Base-by-base conservation (phyloP, 208 protist species). In the Plasmodiophora brassicae region DNA sequence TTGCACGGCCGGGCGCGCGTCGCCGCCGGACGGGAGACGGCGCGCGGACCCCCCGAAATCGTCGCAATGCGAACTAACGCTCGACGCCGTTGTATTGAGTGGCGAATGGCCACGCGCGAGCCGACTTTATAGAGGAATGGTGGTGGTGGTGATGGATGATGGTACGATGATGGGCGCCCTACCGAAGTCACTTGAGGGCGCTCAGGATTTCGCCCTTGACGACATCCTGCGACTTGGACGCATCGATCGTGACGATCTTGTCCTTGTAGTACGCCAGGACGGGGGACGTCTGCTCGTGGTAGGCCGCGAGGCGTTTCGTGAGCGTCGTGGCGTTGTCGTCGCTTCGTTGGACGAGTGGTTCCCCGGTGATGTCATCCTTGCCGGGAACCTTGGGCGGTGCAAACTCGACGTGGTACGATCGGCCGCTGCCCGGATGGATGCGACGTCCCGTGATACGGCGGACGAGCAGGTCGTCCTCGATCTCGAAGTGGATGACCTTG, bases 281-380 rank as follows among this genome's bases (percentile, higher is more conserved):
- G 45, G 89, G 89, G 35, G 46, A 22, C 41, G 86, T 87, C 57
- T 78, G 71, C 22, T 72, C 28, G 46, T 89, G 41, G 86, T 90
- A 93, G 35, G 72, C 46, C 1, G 85, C 46, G 43, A 93, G 83
- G 32, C 91, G 86, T n/a, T 1, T 85, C 32, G 53, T 89, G 14
- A 92, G 71, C 0, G 88, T 87, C 60, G 88, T 89, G n/a, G 78
- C 53, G 1, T 89, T 92, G 72, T 93, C 91, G 85, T 93, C 91
- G 35, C 35, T 45, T 71, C 91, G 50, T 32, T 91, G 78, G 28
- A 92, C 71, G 0, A 92, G 41, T 5, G 46, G 89, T 85, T 93
- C 91, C 1, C 91, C 91, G 1, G 91, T 93, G 25, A 89, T 32
- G 57, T 93, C 91, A 85, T 93, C 91, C 35, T 88, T 91, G 28